Conservation (phyloP, 495 filamentous ascomycete species). For the Penicilliopsis zonata region DNA sequence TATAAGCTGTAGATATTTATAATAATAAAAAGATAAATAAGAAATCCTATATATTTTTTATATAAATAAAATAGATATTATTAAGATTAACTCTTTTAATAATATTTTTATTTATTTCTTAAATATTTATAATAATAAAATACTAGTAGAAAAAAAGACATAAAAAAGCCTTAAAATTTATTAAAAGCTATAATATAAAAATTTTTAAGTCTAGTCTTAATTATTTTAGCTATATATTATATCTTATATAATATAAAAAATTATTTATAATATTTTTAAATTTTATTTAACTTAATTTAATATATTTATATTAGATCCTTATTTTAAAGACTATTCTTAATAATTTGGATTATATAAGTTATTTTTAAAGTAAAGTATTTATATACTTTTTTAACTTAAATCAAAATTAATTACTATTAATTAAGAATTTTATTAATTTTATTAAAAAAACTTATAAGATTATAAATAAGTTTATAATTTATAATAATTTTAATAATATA, state of each 20-base stretch:
- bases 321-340: neutral
- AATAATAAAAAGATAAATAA: neutral
- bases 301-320: neutral
- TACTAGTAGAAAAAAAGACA: neutral
- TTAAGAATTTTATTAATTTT: constrained; percentile 1
- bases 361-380: neutral
- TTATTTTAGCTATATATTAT: neutral
- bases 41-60: neutral
- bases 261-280: constrained; percentile 1
- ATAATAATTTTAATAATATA: neutral
- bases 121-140: neutral
- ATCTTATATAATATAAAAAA: neutral
- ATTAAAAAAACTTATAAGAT: neutral
- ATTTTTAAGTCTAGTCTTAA: neutral
- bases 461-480: neutral
- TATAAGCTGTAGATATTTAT: neutral
- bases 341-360: neutral
- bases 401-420: neutral
- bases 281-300: neutral
- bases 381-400: neutral
- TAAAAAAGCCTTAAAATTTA: neutral
- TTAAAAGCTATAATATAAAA: constrained; percentile 1
- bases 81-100: neutral
- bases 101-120: neutral
- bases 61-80: neutral